A percentile compares a stretch with the other conserved stretches of the same genome.
Conservation (phyloP, 2,329 filamentous ascomycete genomes). For the Fusarium sororula region DNA sequence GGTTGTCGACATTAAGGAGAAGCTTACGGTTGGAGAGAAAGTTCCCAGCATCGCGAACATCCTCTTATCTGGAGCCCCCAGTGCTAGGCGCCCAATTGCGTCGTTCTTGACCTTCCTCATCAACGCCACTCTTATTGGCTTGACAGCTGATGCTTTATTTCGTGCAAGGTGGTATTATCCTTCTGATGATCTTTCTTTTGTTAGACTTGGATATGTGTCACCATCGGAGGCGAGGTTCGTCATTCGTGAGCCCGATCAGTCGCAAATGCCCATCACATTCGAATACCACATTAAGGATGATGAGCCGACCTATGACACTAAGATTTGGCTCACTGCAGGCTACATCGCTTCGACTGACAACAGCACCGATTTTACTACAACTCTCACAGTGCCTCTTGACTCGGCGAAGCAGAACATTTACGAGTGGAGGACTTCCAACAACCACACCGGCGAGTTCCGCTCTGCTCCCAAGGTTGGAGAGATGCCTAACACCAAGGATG, state of each 20-base stretch:
- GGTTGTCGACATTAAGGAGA: slow-evolving; percentile 71
- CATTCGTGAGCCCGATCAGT: slow-evolving; percentile 81
- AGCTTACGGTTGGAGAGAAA: slow-evolving; percentile 66
- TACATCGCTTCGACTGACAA: slow-evolving; percentile 73
- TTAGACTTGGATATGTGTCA: slow-evolving; percentile 87
- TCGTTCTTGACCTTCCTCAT: slow-evolving; percentile 75
- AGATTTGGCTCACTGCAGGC: slow-evolving; percentile 73
- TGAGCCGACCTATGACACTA: slow-evolving; percentile 61
- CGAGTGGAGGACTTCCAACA: slow-evolving; percentile 86
- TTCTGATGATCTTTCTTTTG: slow-evolving; percentile 81
- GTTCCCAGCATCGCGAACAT: slow-evolving; percentile 68
- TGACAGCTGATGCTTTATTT: slow-evolving; percentile 82
- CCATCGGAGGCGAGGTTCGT: slow-evolving; percentile 81
- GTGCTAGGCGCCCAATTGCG: slow-evolving; percentile 70
- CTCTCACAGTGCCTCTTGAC: slow-evolving; percentile 70
- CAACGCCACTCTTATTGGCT: slow-evolving; percentile 74
- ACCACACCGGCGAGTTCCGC: slow-evolving; percentile 83
- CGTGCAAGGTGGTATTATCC: slow-evolving; percentile 76
- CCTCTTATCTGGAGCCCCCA: slow-evolving; percentile 80
- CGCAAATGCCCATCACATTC: slow-evolving; percentile 78
- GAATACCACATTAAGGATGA: slow-evolving; percentile 68
- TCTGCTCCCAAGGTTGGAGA: slow-evolving; percentile 77
- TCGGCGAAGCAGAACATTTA: slow-evolving; percentile 78
- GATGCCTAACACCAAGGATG: slow-evolving; percentile 66
- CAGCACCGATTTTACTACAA: slow-evolving; percentile 83